Conservation (phyloP, 306 rosid species). For the Canavalia ensiformis region DNA sequence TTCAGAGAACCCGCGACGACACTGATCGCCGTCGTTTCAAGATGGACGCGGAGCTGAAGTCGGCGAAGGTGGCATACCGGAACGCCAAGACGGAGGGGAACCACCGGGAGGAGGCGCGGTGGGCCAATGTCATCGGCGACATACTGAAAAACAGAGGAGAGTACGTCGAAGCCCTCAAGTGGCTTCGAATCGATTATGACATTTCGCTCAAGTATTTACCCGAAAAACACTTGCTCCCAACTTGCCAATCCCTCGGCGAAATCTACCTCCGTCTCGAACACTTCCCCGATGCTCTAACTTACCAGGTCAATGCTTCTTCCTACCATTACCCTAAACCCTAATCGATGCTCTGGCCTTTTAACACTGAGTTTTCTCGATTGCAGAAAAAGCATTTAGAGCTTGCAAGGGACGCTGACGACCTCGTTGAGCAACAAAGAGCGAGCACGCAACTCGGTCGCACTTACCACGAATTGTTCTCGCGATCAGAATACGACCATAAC, state of each 20-base stretch:
- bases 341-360: neutral
- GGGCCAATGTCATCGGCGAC: conserved; percentile 89
- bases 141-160: conserved; percentile 78
- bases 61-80: conserved; percentile 71
- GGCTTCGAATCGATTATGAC: conserved; percentile 84
- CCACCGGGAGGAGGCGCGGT: conserved; percentile 87
- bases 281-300: conserved; percentile 70
- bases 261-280: conserved; percentile 79
- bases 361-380: neutral
- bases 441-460: conserved; percentile 95
- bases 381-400: conserved; percentile 87
- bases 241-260: conserved; percentile 95
- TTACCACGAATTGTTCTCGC: conserved; percentile 68
- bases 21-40: conserved; percentile 29
- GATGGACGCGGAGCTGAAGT: conserved; percentile 64
- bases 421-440: conserved; percentile 90
- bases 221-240: conserved; percentile 71
- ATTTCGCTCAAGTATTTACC: conserved; percentile 64
- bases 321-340: neutral
- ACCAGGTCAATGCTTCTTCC: conserved; percentile 61
- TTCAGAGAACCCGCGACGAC: conserved; percentile 26
- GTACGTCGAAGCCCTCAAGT: conserved; percentile 77
- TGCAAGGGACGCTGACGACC: conserved; percentile 71
- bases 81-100: conserved; percentile 75
- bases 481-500: conserved; percentile 67